Evolutionary conservation across 1,284 basidiomycete species (phyloP), one percentile per base, ranked within the genome.

Genomic region (Ceratobasidium sp.): DNA sequence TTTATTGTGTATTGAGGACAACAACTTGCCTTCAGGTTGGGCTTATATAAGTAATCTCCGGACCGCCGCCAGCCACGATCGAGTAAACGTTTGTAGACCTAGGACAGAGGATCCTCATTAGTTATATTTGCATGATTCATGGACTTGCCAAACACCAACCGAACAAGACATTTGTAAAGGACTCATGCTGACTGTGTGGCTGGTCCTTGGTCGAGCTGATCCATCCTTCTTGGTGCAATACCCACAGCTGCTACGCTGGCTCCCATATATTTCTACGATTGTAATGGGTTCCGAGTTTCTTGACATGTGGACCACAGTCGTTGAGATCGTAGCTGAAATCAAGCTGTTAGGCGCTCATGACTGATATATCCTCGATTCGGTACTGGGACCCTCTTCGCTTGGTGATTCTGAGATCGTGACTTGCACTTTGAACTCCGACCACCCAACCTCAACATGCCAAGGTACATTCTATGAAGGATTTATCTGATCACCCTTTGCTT

Each of bases 1-100:
- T 86, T 90, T 77, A 97, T 97, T 0, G 94, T 93, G 76, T 96
- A 96, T 73, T 94, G 92, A 0, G 94, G 93, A 77, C 96, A 98
- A 77, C 96, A 98, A 3, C 93, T 91, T 7, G 80, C 78, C 72
- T 81, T 84, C 79, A 95, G 83, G 77, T 96, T 87, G 1, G 94
- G 94, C 73, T 93, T 93, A 78, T 91, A 93, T 75, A 91, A 87
- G 77, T 88, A 93, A 27, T 81, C 83, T 75, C 93, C 93, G 55
- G 91, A 93, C 70, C 94, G 84, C 73, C 94, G 84, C 95, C 94
- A 98, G 43, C 95, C 95, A 35, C 65, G 69, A 50, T 64, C 71
- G 20, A 70, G 42, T 25, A 69, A 31, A 17, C 56, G 68, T 29
- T 71, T 58, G 27, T 68, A 69, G 8, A 70, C 52, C 70, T 64